Base-by-base conservation (phyloP, 495 filamentous ascomycete genomes). In the Penicillium bovifimosum region DNA sequence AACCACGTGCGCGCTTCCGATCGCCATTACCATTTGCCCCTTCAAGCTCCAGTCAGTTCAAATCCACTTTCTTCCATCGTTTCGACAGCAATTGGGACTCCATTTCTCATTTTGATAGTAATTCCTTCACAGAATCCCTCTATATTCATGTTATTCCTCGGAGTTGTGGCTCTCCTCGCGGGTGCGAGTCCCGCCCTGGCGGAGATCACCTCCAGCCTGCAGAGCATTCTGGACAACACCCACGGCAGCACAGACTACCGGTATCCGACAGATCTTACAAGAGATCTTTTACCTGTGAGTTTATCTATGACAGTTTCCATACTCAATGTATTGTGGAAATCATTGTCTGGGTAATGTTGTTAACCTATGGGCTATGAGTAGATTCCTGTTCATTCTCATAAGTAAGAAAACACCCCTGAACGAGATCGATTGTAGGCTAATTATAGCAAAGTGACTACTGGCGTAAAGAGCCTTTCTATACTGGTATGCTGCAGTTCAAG, bases 381-480 rank as follows among this genome's bases (percentile, higher is more conserved):
- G 72, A 72, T 75, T 47, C 72, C 72, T 47, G 67, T 71, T 33
- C 70, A 75, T 57, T 75, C 72, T 11, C 72, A 75, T 36, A 75
- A 75, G 72, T 75, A 62, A 52, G 67, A 45, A 18, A 5, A 5
- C 32, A 24, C 20, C 20, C 20, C n/a, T n/a, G n/a, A n/a, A 4
- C 20, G 20, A 24, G 2, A 7, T 11, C 16, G 2, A 6, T 26
- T 29, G 29, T 1, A 44, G 45, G 9, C 50, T 66, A 34, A 68
- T 36, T 5, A 4, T 28, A 5, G 9, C 7, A 32, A 41, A 75
- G 71, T 59, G 73, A 76, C 42, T 76, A 76, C 35, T 76, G 73
- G 73, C 62, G 73, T 35, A 64, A 75, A 44, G 62, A 77, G 3
- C 78, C 76, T 24, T 74, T 79, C 39, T 80, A 76, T 48, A 72